Percentiles rank a stretch among this genome's conserved stretches.
These are phyloP conservation scores for Trichoderma endophyticum DNA, from an alignment of 2,329 filamentous ascomycete species.

Conservation along the genomic window DNA sequence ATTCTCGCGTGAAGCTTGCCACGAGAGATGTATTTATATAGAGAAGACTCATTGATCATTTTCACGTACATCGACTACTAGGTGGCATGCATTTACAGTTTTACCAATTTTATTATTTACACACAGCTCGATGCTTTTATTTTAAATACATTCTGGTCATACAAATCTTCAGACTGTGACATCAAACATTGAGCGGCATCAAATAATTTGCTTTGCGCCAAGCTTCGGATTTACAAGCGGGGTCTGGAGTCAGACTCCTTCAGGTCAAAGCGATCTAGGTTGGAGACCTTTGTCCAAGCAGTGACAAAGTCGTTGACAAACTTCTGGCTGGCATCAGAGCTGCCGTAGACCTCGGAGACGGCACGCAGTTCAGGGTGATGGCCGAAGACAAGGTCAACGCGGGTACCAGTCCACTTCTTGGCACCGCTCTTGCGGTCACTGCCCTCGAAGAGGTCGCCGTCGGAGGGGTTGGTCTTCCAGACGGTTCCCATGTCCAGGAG, in stretches of 20 bases:
- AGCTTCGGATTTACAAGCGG: constrained; percentile 13
- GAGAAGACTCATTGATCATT: no score
- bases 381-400: constrained; percentile 67
- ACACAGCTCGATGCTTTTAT: not conserved
- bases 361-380: constrained; percentile 72
- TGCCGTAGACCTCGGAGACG: constrained; percentile 66
- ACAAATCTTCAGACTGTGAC: not conserved
- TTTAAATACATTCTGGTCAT: constrained; percentile 7
- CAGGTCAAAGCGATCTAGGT: constrained; percentile 68
- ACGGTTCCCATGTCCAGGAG: constrained; percentile 63
- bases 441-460: constrained; percentile 59
- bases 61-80: no score
- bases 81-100: not conserved
- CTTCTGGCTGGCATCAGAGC: constrained; percentile 56
- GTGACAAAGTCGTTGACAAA: constrained; percentile 69
- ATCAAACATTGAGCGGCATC: not conserved
- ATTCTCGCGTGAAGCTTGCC: no score
- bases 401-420: constrained; percentile 67
- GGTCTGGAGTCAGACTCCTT: constrained; percentile 19
- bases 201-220: not conserved
- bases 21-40: no score
- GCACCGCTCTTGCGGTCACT: constrained; percentile 61
- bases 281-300: constrained; percentile 73
- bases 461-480: constrained; percentile 50
- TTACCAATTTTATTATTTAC: not conserved